Evolutionary conservation across 176 grass and related monocot species (phyloP), one percentile per base, ranked within the genome.

Genomic region (Panicum miliaceum): DNA sequence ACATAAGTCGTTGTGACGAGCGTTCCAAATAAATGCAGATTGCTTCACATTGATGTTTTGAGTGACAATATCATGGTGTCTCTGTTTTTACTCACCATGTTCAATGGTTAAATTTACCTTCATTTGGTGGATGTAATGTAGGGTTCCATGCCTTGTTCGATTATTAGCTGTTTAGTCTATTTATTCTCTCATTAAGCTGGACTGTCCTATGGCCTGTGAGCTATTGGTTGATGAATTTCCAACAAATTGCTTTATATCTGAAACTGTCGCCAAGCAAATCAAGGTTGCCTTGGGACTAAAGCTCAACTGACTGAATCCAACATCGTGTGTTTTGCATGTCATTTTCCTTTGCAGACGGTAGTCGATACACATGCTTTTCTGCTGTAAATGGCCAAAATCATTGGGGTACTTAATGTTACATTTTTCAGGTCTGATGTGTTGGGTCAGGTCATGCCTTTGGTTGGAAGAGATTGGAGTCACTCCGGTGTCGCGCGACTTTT

Each of bases 381-480:
- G 12, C 66, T 37, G 13, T 62, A 68, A 66, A 83, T 78, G 77
- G 7, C 42, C 51, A 62, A 26, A 52, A 35, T 29, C 19, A 3
- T 45, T 84, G 18, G 76, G n/a, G 16, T 73, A 14, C 11, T 74
- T 51, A 83, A 34, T 89, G 20, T 85, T 37, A 25, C 69, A 69
- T 81, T 84, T 40, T 86, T 88, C 71, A 99, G 97, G 86, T 99
- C 97, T 82, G 97, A 99, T 84, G 93, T 99, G 42, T 70, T 99
- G 22, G 97, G 97, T 58, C 97, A 99, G 86, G 94, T 99, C 81
- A 99, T 99, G 97, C 97, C 91, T 79, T 89, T 99, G 62, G 93
- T 99, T 86, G 97, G 97, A 83, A 89, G 90, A 84, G 97, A 99
- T 84, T 96, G 97, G 97, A 99, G 93, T 78, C 97, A 99, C 68